These are phyloP conservation scores for Heterobasidion parviporum DNA, from an alignment of 1,284 basidiomycete genomes.

Conservation along the genomic window DNA sequence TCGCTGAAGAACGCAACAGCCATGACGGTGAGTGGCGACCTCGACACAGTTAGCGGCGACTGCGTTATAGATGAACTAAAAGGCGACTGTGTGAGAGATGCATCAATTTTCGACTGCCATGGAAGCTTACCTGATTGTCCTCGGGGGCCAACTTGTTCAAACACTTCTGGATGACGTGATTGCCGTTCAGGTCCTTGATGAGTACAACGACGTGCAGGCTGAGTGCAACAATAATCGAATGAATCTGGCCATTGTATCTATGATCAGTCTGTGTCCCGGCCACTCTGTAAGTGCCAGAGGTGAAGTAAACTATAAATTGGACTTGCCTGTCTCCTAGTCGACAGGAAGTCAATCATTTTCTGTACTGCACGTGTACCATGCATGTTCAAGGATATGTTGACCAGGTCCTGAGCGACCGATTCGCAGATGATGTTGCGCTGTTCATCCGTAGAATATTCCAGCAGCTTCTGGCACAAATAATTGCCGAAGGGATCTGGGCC, in stretches of 20 bases:
- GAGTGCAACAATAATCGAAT: conserved; percentile 94
- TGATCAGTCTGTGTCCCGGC: conserved; percentile 57
- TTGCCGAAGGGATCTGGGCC: conserved; percentile 92
- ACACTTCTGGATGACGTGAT: conserved; percentile 99
- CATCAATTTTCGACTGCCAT: not conserved
- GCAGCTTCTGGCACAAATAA: conserved; percentile 97
- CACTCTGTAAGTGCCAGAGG: conserved; percentile 27
- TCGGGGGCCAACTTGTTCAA: conserved; percentile 95
- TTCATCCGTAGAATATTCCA: conserved; percentile 97
- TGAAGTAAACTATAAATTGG: conserved; percentile 17
- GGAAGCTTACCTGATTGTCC: conserved; percentile 79
- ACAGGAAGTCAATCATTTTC: conserved; percentile 99
- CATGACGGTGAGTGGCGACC: conserved; percentile 98
- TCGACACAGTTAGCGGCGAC: conserved; percentile 99
- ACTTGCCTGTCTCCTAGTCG: conserved; percentile 87
- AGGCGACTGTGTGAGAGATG: not conserved
- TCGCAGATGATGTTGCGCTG: conserved; percentile 97
- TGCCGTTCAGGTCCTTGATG: conserved; percentile 99
- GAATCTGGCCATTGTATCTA: conserved; percentile 84
- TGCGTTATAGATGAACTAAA: conserved; percentile 97
- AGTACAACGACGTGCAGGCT: conserved; percentile 97
- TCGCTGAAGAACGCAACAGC: conserved; percentile 96
- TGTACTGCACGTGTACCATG: conserved; percentile 99
- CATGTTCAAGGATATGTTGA: conserved; percentile 99
- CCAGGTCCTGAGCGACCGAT: conserved; percentile 93